Percentiles rank a stretch among this genome's conserved stretches.
Evolutionary conservation across 805 yeast species (phyloP).

Genomic region (Vanderwaltozyma verrucispora): DNA sequence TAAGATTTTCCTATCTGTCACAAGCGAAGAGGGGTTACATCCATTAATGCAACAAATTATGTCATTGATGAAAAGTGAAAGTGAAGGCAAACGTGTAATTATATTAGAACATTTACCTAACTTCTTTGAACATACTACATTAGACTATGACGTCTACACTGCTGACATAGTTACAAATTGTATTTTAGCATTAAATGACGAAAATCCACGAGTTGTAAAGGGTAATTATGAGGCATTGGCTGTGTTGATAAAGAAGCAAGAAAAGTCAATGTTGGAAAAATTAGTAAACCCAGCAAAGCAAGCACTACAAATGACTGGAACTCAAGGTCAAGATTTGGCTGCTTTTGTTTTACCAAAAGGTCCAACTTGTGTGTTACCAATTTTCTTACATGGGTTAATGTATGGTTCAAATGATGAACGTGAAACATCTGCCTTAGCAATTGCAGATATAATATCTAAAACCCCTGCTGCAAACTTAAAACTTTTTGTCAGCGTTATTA

Average conservation of each 20-base stretch:
- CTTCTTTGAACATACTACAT: constrained; percentile 54
- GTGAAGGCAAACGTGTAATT: constrained; percentile 49
- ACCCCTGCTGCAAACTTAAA: constrained; percentile 76
- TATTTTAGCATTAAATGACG: constrained; percentile 63
- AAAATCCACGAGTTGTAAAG: constrained; percentile 48
- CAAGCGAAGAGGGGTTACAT: constrained; percentile 70
- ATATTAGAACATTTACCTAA: constrained; percentile 56
- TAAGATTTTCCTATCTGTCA: constrained; percentile 60
- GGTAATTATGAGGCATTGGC: constrained; percentile 56
- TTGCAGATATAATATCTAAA: constrained; percentile 75
- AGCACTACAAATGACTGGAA: constrained; percentile 57
- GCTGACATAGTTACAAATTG: constrained; percentile 66
- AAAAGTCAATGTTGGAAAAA: constrained; percentile 66
- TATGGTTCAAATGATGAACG: constrained; percentile 79
- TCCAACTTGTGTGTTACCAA: constrained; percentile 78
- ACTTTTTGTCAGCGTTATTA: constrained; percentile 83
- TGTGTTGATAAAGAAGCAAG: constrained; percentile 56
- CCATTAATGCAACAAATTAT: constrained; percentile 75
- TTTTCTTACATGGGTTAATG: constrained; percentile 91
- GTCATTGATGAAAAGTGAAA: constrained; percentile 68
- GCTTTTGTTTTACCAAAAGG: constrained; percentile 72
- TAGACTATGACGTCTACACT: constrained; percentile 65
- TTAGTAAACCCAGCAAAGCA: constrained; percentile 74
- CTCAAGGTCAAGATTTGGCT: constrained; percentile 51
- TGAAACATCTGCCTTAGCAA: constrained; percentile 79